Evolutionary conservation across 2,329 filamentous ascomycete species (phyloP), one percentile per base, ranked within the genome.

Genomic region (Fusarium tuaranense): DNA sequence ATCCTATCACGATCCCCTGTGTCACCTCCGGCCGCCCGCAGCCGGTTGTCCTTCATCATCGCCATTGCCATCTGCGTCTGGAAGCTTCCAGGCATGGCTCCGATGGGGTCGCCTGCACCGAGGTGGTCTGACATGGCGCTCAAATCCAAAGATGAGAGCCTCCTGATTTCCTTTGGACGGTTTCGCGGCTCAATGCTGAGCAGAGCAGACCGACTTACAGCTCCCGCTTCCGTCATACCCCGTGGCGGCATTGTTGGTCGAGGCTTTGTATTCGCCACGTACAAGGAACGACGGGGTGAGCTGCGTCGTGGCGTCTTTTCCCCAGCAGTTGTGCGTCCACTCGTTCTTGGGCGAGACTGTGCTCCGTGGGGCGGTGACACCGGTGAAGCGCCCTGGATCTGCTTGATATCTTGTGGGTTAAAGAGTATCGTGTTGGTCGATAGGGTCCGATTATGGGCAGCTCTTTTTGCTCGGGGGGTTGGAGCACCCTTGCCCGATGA

Each of bases 371-470:
- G 79, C 14, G 86, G 84, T 4, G 88, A 87, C 32, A 82, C 83
- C 0, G 86, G 86, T 0, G 86, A 85, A 9, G 84, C 84, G 71
- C 82, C 85, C 13, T 81, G 78, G 1, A 79, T 76, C 18, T 81
- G 83, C 60, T 73, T 81, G 63, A 78, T 73, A 30, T 87, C 85
- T 36, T 91, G 85, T 0, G 95, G 95, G 38, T 94, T 95, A 83
- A 93, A 97, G 1, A 98, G 86, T 64, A 97, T 95, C 0, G 95
- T 98, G 76, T 92, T 94, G 22, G 91, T 93, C 0, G 95, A 98
- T 5, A 93, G 82, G 14, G 94, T 95, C 41, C 95, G 92, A 65
- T 85, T 88, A 78, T 98, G 95, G 6, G 86, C 78, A 1, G 82
- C 84, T 53, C 84, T 81, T 62, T 84, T 83, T 27, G 80, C 71